Percentiles rank a stretch among this genome's conserved stretches.
Evolutionary conservation across 495 filamentous ascomycete genomes (phyloP).

Genomic region (Lepidopterella palustris): DNA sequence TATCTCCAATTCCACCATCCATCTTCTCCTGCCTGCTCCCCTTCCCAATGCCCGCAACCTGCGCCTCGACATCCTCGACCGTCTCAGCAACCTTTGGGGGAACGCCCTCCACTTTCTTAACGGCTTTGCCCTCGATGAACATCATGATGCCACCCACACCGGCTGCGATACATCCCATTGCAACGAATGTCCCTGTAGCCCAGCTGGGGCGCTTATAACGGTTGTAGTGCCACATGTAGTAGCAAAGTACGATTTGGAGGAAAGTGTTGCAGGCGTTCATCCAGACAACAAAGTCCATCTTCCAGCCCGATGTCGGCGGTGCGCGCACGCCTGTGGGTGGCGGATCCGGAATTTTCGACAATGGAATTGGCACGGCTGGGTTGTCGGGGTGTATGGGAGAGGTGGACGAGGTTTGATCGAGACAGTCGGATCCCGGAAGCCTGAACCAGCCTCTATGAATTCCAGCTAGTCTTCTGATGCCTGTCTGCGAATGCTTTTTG

Average conservation of each 20-base stretch:
- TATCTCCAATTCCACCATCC: not conserved
- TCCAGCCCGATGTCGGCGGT: conserved; percentile 62
- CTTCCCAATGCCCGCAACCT: not conserved
- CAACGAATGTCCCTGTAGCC: conserved; percentile 69
- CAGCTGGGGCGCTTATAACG: conserved; percentile 60
- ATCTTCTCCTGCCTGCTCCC: not conserved
- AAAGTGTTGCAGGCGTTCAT: conserved; percentile 68
- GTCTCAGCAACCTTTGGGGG: conserved; percentile 3
- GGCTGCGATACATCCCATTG: conserved; percentile 59
- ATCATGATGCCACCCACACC: conserved; percentile 62
- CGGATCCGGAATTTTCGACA: conserved; percentile 45
- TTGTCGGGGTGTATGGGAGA: conserved; percentile 29
- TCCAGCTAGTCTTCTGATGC: conserved; percentile 54
- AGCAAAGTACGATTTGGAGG: conserved; percentile 60
- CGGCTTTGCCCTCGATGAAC: conserved; percentile 50
- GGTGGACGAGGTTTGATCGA: conserved; percentile 14
- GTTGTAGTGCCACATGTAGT: conserved; percentile 76
- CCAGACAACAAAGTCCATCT: conserved; percentile 74
- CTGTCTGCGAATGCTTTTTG: conserved; percentile 41
- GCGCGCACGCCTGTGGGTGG: conserved; percentile 60
- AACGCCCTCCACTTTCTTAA: conserved; percentile 63
- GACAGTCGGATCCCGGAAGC: conserved; percentile 46
- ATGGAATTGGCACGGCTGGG: conserved; percentile 49
- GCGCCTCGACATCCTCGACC: not conserved
- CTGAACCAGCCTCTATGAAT: conserved; percentile 69